Evolutionary conservation across 139 green algal species (phyloP), one percentile per base, ranked within the genome.

Genomic region (Raphidocelis subcapitata): DNA sequence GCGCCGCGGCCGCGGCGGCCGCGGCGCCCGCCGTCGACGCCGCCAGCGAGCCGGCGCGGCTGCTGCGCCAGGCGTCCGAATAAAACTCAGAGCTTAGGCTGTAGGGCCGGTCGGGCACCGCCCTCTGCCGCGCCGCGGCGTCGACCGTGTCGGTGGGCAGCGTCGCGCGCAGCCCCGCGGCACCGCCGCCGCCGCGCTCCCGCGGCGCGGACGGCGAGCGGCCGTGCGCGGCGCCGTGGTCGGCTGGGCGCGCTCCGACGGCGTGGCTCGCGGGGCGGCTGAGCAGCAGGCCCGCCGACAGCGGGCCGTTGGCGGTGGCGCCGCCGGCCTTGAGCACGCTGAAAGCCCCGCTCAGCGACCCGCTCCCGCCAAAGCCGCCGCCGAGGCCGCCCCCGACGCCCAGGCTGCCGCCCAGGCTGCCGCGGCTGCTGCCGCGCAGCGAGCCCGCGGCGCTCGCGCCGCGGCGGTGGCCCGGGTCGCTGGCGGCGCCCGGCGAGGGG

Each of bases 141-240:
- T 29, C 41, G 1, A 87, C 66, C 46, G 77, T 84, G 31, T 87
- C 82, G 1, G 82, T 84, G 62, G 84, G 82, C 33, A 87, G 65
- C 0, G 82, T 84, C 1, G 82, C 75, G 20, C 81, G 65, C 65
- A 86, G 65, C 49, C 47, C 72, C 3, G 62, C 52, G 15, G 67
- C 37, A 21, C 52, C 52, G 24, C 29, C 47, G 36, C 47, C 68
- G 41, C 62, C 35, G 47, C 33, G 47, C 2, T 10, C 33, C 24
- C 55, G 31, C 14, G 65, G 32, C n/a, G 69, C 54, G 57, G 37
- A 23, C 32, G 63, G 55, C 56, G n/a, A n/a, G n/a, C n/a, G n/a
- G n/a, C n/a, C n/a, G n/a, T n/a, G n/a, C n/a, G n/a, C n/a, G n/a
- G n/a, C n/a, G n/a, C n/a, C n/a, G n/a, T n/a, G n/a, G n/a, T n/a